These are phyloP conservation scores for Suillus variegatus DNA, from an alignment of 768 basidiomycete genomes.

Conservation along the genomic window DNA sequence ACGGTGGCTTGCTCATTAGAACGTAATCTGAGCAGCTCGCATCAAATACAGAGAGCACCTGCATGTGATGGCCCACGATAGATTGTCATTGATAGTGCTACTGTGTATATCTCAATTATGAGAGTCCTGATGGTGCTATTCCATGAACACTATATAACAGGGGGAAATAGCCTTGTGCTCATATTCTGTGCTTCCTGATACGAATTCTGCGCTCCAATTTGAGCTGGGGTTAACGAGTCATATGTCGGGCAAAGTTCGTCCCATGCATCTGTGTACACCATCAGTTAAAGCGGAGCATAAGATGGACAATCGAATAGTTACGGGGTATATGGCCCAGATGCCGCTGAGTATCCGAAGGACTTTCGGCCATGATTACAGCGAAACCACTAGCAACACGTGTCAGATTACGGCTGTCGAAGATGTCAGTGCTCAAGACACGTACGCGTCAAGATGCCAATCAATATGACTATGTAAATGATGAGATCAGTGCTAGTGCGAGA, in stretches of 20 bases:
- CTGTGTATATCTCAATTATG: background rate
- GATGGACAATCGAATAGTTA: background rate
- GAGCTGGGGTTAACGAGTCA: constrained; percentile 20
- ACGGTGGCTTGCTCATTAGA: background rate
- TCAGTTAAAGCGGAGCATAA: background rate
- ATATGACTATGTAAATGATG: constrained; percentile 40
- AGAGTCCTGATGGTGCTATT: background rate
- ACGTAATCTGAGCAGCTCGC: background rate
- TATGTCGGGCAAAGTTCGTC: constrained; percentile 25
- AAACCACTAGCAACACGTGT: background rate
- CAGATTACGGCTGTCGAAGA: constrained; percentile 1
- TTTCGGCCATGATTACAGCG: constrained; percentile 9
- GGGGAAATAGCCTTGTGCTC: constrained; percentile 17
- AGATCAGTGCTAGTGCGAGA: background rate
- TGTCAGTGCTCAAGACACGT: constrained; percentile 13
- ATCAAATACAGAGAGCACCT: background rate
- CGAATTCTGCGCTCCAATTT: constrained; percentile 24
- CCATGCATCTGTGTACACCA: constrained; percentile 22
- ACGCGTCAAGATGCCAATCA: constrained; percentile 51
- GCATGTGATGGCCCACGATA: background rate
- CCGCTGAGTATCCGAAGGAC: background rate
- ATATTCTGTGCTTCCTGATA: constrained; percentile 23
- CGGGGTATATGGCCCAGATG: background rate
- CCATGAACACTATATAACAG: background rate
- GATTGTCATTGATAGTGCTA: background rate